Evolutionary conservation across 805 yeast species (phyloP).

Genomic region (Blastobotrys attinorum): DNA sequence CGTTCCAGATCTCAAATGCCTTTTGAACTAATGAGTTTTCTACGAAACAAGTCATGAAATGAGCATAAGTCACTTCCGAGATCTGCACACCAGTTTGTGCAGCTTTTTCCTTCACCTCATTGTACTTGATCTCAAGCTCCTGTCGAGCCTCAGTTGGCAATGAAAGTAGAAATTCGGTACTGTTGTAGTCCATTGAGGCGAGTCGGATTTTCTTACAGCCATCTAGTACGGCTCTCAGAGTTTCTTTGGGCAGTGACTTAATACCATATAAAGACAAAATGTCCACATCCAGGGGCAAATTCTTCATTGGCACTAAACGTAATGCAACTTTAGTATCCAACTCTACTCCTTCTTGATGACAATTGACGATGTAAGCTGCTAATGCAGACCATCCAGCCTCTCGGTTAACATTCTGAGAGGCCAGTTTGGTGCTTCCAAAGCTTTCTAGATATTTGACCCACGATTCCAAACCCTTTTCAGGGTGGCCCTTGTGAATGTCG

Average conservation of each 20-base stretch:
- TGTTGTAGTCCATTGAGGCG: constrained; percentile 15
- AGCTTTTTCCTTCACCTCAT: constrained; percentile 17
- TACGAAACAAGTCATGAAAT: constrained; percentile 25
- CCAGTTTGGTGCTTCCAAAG: constrained; percentile 13
- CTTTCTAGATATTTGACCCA: constrained; percentile 29
- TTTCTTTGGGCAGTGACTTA: constrained; percentile 5
- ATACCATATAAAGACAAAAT: constrained; percentile 9
- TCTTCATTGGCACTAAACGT: constrained; percentile 8
- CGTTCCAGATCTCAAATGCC: constrained; percentile 41
- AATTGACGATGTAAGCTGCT: constrained; percentile 25
- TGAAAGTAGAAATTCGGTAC: constrained; percentile 15
- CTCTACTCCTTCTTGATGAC: constrained; percentile 9
- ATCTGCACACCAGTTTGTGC: constrained; percentile 10
- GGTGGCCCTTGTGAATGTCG: constrained; percentile 18
- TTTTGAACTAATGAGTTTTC: constrained; percentile 20
- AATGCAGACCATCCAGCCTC: constrained; percentile 28
- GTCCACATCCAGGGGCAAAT: constrained; percentile 18
- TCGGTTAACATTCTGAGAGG: constrained; percentile 18
- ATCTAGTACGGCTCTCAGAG: constrained; percentile 8
- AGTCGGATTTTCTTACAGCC: constrained; percentile 16
- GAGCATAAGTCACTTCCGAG: constrained; percentile 23
- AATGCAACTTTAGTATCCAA: constrained; percentile 21
- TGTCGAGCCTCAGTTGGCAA: constrained; percentile 19
- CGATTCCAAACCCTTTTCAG: constrained; percentile 23
- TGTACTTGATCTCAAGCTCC: constrained; percentile 20